These are phyloP conservation scores for Coniochaeta sp. DNA, from an alignment of 2,329 filamentous ascomycete species.

Conservation along the genomic window DNA sequence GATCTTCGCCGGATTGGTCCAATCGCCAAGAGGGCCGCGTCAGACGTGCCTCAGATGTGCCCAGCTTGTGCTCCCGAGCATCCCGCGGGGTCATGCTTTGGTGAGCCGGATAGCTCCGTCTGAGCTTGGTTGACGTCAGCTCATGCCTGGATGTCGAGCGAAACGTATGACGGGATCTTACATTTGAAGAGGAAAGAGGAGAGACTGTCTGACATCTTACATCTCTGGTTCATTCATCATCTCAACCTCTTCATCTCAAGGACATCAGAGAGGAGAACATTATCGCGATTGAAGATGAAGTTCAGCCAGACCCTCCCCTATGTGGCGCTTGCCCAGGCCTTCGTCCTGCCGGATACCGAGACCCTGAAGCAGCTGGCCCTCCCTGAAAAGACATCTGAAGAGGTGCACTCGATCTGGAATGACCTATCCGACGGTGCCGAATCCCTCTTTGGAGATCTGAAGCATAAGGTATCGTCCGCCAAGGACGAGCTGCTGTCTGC, in stretches of 20 bases:
- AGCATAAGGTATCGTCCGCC: neutral
- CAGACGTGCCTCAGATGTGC: neutral
- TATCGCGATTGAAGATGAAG: neutral
- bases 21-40: no score
- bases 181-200: neutral
- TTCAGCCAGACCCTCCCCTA: neutral
- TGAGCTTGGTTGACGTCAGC: neutral
- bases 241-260: neutral
- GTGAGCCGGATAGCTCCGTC: neutral
- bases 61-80: no score
- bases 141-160: neutral
- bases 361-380: neutral
- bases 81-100: neutral
- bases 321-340: neutral
- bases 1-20: no score
- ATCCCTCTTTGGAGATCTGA: neutral
- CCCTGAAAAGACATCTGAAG: neutral
- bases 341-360: conserved; percentile 1
- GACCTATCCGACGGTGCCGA: neutral
- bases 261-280: neutral
- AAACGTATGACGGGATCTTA: neutral
- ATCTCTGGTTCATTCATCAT: neutral
- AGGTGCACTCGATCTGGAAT: neutral
- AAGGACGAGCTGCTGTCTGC: neutral
- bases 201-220: neutral